These are phyloP conservation scores for Erysimum cheiranthoides DNA, from an alignment of 345 rosid species.

Conservation along the genomic window DNA sequence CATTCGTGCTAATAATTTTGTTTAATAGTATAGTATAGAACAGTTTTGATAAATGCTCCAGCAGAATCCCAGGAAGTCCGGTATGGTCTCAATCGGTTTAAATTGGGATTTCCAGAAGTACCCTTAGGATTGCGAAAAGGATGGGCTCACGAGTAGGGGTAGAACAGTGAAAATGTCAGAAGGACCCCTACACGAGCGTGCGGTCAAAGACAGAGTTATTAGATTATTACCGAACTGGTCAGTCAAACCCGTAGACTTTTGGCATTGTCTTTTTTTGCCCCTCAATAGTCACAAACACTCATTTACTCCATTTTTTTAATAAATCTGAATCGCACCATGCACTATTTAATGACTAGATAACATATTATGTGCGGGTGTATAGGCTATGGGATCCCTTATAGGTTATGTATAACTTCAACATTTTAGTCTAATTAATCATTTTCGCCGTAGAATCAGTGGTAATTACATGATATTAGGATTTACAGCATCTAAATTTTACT, in stretches of 20 bases:
- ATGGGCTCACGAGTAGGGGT: slow-evolving; percentile 39
- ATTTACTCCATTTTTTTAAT: slow-evolving; percentile 5
- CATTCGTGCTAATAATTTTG: slow-evolving; percentile 41
- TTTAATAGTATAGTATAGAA: background rate
- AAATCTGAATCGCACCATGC: slow-evolving; percentile 24
- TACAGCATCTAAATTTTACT: too few species aligned
- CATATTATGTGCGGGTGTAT: background rate
- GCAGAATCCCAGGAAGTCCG: slow-evolving; percentile 44
- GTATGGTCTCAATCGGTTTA: slow-evolving; percentile 35
- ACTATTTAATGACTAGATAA: background rate
- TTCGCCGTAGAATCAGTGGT: too few species aligned
- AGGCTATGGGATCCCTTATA: background rate
- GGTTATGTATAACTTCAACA: too few species aligned
- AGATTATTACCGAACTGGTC: slow-evolving; percentile 41
- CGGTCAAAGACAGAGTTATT: slow-evolving; percentile 52
- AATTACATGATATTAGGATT: too few species aligned
- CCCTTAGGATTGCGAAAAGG: slow-evolving; percentile 1
- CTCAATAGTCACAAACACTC: slow-evolving; percentile 35
- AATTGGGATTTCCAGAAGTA: background rate
- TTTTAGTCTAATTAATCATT: too few species aligned
- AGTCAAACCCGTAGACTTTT: slow-evolving; percentile 52
- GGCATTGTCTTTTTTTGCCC: slow-evolving; percentile 35
- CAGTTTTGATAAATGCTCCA: slow-evolving; percentile 38
- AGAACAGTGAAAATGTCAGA: slow-evolving; percentile 40
- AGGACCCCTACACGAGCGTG: slow-evolving; percentile 48